Evolutionary conservation across 1,284 basidiomycete genomes (phyloP).

Genomic region (Apiotrichum veenhuisii): DNA sequence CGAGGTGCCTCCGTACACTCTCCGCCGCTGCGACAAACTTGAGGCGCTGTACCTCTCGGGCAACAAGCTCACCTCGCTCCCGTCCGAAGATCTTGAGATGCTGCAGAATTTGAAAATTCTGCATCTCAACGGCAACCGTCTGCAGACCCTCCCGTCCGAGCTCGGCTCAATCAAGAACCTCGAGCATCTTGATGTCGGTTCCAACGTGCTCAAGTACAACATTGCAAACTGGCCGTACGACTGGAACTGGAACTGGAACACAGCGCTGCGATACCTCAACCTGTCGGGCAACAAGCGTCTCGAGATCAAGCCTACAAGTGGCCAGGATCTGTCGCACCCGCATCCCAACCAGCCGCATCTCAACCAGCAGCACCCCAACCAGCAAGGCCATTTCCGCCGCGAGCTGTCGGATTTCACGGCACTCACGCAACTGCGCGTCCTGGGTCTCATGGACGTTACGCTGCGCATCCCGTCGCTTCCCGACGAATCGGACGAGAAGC

Average conservation of each 20-base stretch:
- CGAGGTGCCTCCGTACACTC: slow-evolving; percentile 75
- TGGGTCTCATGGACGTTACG: slow-evolving; percentile 98
- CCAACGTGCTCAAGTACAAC: slow-evolving; percentile 94
- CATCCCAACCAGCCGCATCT: too few species aligned
- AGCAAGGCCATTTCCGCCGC: slow-evolving; percentile 34
- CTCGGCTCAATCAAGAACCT: slow-evolving; percentile 77
- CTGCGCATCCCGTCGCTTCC: slow-evolving; percentile 78
- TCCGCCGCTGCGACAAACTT: slow-evolving; percentile 64
- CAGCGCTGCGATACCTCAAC: slow-evolving; percentile 84
- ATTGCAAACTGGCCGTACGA: slow-evolving; percentile 99
- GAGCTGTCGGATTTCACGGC: slow-evolving; percentile 81
- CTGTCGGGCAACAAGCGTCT: slow-evolving; percentile 81
- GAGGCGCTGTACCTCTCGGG: slow-evolving; percentile 90
- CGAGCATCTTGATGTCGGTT: slow-evolving; percentile 85
- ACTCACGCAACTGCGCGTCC: slow-evolving; percentile 72
- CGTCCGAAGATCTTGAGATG: slow-evolving; percentile 77
- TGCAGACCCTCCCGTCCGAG: slow-evolving; percentile 89
- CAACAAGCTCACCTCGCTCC: slow-evolving; percentile 85
- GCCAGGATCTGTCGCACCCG: slow-evolving; percentile 46
- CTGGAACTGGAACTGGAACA: slow-evolving; percentile 99
- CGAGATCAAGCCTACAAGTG: slow-evolving; percentile 70
- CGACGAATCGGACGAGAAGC: slow-evolving; percentile 85
- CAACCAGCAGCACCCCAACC: slow-evolving; percentile 3
- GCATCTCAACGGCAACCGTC: slow-evolving; percentile 89
- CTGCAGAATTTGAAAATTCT: slow-evolving; percentile 67